These are phyloP conservation scores for Solanum paucissectum DNA, from an alignment of 257 asterid genomes.

Conservation along the genomic window DNA sequence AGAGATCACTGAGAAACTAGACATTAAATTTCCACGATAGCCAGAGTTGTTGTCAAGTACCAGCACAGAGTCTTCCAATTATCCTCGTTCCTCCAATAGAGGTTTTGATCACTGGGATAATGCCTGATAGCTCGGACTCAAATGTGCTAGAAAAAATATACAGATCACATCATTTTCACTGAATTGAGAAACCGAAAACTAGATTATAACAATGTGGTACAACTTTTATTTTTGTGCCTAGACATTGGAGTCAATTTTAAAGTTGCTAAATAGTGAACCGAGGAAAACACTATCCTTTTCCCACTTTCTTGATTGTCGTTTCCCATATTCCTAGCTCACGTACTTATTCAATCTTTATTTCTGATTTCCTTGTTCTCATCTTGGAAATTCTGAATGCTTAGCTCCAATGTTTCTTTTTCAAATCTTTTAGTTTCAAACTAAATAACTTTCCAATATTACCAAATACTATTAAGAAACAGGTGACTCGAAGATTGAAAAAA, in stretches of 20 bases:
- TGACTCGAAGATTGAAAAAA: neutral
- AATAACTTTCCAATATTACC: neutral
- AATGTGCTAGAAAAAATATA: conserved; percentile 46
- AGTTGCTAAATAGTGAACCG: neutral
- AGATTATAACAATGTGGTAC: neutral
- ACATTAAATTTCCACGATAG: neutral
- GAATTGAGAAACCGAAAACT: neutral
- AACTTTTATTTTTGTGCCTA: neutral
- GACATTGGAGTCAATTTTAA: neutral
- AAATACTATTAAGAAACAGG: neutral
- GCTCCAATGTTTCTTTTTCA: neutral
- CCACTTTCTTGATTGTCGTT: neutral
- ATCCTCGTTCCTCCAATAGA: conserved; percentile 83
- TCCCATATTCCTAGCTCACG: neutral
- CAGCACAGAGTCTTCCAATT: conserved; percentile 85
- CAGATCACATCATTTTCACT: neutral
- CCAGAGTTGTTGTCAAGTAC: conserved; percentile 13
- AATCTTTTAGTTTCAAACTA: neutral
- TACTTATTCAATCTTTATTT: neutral
- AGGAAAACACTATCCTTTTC: neutral
- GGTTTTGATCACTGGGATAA: conserved; percentile 81
- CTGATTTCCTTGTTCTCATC: neutral
- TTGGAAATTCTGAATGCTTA: neutral
- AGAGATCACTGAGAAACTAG: neutral
- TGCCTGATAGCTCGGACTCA: conserved; percentile 71